Percentiles rank a stretch among this genome's conserved stretches.
phyloP scores from a whole-genome alignment of 768 basidiomycete species.

The Lactarius indigo region DNA sequence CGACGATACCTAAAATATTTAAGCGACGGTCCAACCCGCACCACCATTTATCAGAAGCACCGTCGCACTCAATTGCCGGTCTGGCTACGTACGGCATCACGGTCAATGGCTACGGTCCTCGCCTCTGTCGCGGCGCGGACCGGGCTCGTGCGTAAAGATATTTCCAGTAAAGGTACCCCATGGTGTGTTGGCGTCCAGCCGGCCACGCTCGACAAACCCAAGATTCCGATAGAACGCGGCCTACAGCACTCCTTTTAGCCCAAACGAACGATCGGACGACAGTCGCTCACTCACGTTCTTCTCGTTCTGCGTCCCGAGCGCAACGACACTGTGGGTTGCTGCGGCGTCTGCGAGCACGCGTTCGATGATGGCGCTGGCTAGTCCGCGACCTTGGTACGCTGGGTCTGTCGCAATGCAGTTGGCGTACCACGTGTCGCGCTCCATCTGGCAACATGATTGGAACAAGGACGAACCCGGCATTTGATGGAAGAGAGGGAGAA shows the following conservation, averaged over 20 bases:
- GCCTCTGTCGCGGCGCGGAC: not conserved
- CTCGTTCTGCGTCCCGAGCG: constrained; percentile 10
- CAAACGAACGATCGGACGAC: not conserved
- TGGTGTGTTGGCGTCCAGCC: constrained; percentile 1
- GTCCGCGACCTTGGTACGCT: not conserved
- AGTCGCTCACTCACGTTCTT: not conserved
- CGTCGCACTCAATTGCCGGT: not conserved
- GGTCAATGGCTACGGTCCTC: not conserved
- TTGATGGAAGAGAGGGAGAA: not conserved
- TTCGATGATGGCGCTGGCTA: constrained; percentile 1
- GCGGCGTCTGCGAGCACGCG: constrained; percentile 1
- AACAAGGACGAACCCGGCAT: not conserved
- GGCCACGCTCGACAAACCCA: constrained; percentile 5
- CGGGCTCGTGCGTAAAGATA: constrained; percentile 2
- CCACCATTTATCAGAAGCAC: not conserved
- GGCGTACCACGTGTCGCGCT: constrained; percentile 7
- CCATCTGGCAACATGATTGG: not conserved
- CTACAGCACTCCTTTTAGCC: not conserved
- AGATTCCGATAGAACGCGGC: constrained; percentile 6
- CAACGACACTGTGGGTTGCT: not conserved
- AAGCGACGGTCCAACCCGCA: not conserved
- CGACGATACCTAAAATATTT: not conserved
- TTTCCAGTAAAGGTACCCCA: constrained; percentile 8
- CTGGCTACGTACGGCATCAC: not conserved
- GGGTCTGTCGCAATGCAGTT: constrained; percentile 8